These are phyloP conservation scores for Spathaspora hagerdaliae DNA, from an alignment of 805 yeast species.

Conservation along the genomic window DNA sequence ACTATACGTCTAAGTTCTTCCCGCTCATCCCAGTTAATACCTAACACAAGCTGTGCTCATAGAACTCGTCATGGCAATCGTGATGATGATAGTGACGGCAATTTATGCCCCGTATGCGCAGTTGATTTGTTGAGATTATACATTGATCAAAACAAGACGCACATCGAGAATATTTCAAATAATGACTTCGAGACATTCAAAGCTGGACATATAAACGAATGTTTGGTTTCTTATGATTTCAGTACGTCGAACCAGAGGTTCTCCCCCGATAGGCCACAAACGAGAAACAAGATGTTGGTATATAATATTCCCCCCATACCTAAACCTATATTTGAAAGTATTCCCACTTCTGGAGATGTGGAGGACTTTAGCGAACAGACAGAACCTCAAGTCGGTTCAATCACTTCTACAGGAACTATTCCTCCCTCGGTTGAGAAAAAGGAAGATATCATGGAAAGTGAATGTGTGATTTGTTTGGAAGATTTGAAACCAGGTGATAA, in stretches of 20 bases:
- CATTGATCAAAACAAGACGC: conserved; percentile 10
- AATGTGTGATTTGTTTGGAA: conserved; percentile 93
- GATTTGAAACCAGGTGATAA: conserved; percentile 81
- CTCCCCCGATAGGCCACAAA: conserved; percentile 22
- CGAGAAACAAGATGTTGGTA: conserved; percentile 80
- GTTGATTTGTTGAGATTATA: conserved; percentile 22
- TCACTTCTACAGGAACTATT: conserved; percentile 16
- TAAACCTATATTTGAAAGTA: conserved; percentile 30
- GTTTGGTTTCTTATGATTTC: conserved; percentile 70
- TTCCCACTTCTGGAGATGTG: conserved; percentile 10
- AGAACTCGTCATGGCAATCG: conserved; percentile 2
- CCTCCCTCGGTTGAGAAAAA: conserved; percentile 9
- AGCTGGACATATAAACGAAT: conserved; percentile 67
- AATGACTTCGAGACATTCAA: conserved; percentile 36
- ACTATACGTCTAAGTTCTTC: conserved; percentile 19
- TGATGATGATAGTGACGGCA: conserved; percentile 22
- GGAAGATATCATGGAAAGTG: conserved; percentile 46
- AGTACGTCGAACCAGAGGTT: conserved; percentile 46
- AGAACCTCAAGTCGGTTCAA: conserved; percentile 14
- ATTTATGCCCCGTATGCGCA: conserved; percentile 41
- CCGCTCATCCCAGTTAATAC: conserved; percentile 9
- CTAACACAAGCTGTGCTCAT: conserved; percentile 1
- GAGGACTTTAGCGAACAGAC: not conserved
- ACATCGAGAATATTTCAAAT: conserved; percentile 10
- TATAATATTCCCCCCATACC: conserved; percentile 55